Evolutionary conservation across 2,329 filamentous ascomycete genomes (phyloP).

Genomic region (Apiospora phragmitis): DNA sequence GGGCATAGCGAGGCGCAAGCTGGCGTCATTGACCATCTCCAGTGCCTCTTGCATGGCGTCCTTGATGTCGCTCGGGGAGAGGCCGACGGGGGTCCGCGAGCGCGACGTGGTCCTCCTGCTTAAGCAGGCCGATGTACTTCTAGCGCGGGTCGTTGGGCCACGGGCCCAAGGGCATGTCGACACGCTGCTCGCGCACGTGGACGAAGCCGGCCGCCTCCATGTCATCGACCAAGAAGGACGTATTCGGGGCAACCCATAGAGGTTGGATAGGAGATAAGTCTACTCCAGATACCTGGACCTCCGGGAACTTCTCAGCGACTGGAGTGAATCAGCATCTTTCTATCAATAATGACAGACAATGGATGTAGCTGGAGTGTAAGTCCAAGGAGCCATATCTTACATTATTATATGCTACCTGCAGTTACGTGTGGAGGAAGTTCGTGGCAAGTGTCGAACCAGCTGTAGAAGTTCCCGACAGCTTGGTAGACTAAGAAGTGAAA

Average conservation of each 20-base stretch:
- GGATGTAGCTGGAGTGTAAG: too few species aligned
- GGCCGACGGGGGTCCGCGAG: background rate
- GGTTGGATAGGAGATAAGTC: background rate
- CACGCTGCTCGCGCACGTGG: background rate
- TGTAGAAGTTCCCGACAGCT: background rate
- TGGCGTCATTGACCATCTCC: background rate
- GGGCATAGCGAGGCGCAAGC: background rate
- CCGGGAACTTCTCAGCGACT: too few species aligned
- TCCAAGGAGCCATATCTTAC: too few species aligned
- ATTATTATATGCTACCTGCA: too few species aligned
- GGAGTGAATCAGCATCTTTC: too few species aligned
- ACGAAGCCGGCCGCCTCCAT: background rate
- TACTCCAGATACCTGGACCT: background rate
- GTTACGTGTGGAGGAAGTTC: too few species aligned
- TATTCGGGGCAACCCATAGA: background rate
- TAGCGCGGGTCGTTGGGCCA: background rate
- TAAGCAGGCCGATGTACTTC: background rate
- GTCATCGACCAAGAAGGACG: background rate
- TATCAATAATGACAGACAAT: too few species aligned
- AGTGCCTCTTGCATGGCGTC: too few species aligned
- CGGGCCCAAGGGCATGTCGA: background rate
- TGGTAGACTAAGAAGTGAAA: background rate
- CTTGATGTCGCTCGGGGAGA: background rate
- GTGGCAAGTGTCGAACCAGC: background rate
- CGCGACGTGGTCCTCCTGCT: background rate